These are phyloP conservation scores for Neurospora sp. DNA, from an alignment of 495 filamentous ascomycete genomes.

Conservation along the genomic window DNA sequence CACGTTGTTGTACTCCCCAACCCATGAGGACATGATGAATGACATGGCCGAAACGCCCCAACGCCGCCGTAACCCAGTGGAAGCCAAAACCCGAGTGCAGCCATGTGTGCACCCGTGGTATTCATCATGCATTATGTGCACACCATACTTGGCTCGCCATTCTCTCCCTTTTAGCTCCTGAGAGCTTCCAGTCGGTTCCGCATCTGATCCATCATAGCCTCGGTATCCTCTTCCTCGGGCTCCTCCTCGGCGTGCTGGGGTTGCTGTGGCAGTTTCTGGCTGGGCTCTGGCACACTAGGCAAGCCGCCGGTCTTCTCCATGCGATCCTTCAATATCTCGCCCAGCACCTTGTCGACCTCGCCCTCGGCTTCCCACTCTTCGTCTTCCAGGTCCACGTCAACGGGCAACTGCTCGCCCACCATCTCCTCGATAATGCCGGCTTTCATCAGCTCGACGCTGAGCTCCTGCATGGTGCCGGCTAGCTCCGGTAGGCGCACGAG, in stretches of 20 bases:
- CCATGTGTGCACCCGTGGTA: neutral
- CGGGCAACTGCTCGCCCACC: constrained; percentile 77
- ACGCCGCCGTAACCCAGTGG: neutral
- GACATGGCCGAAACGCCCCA: neutral
- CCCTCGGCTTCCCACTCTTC: constrained; percentile 82
- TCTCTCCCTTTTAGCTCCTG: constrained; percentile 52
- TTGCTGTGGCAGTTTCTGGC: constrained; percentile 45
- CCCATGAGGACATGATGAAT: neutral
- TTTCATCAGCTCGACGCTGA: constrained; percentile 79
- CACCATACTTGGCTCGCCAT: neutral
- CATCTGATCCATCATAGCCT: constrained; percentile 89
- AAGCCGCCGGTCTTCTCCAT: constrained; percentile 56
- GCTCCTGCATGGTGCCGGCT: constrained; percentile 79
- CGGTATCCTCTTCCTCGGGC: constrained; percentile 73
- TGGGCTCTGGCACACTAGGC: constrained; percentile 46
- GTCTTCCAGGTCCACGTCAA: constrained; percentile 45
- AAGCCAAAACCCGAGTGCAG: neutral
- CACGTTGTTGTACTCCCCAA: neutral
- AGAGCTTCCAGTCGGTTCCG: constrained; percentile 80
- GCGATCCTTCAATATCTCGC: constrained; percentile 77
- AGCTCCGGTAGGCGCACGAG: constrained; percentile 79
- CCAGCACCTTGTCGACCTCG: constrained; percentile 87
- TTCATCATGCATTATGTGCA: neutral
- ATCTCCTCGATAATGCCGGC: constrained; percentile 98
- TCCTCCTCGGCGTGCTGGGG: constrained; percentile 56